Conservation (phyloP, 768 basidiomycete species). For the Lactarius sanguifluus region DNA sequence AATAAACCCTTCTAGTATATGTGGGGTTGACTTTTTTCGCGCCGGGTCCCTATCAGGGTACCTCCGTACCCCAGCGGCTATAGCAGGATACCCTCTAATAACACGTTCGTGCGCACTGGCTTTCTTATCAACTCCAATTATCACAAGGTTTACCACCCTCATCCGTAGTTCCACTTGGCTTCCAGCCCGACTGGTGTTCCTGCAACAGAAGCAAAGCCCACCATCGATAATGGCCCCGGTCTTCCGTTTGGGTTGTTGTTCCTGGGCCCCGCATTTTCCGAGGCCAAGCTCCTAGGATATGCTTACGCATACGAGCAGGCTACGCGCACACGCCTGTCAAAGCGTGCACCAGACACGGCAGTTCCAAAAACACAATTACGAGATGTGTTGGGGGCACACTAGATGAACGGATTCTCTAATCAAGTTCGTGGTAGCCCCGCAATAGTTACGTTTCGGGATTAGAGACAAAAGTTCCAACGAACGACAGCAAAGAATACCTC, state of each 20-base stretch:
- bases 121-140: not conserved
- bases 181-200: slow-evolving; percentile 36
- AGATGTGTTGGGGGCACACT: slow-evolving; percentile 35
- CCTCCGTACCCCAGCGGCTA: slow-evolving; percentile 32
- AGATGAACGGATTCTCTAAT: not conserved
- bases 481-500: not conserved
- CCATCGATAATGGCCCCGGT: slow-evolving; percentile 29
- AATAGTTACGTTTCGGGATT: not conserved
- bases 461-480: not conserved
- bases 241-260: slow-evolving; percentile 46
- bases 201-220: slow-evolving; percentile 37
- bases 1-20: not conserved
- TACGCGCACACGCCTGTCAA: slow-evolving; percentile 51
- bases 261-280: slow-evolving; percentile 47
- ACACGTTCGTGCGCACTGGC: slow-evolving; percentile 32
- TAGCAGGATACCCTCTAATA: slow-evolving; percentile 41
- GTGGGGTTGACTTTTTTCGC: not conserved
- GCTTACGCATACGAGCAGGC: slow-evolving; percentile 55
- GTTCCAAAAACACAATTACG: slow-evolving; percentile 54
- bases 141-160: not conserved
- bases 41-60: slow-evolving; percentile 6
- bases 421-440: not conserved
- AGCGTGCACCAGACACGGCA: slow-evolving; percentile 51
- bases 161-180: slow-evolving; percentile 39
- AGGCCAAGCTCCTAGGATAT: slow-evolving; percentile 43